These are phyloP conservation scores for Mycena alexandri DNA, from an alignment of 768 basidiomycete genomes.

Conservation along the genomic window DNA sequence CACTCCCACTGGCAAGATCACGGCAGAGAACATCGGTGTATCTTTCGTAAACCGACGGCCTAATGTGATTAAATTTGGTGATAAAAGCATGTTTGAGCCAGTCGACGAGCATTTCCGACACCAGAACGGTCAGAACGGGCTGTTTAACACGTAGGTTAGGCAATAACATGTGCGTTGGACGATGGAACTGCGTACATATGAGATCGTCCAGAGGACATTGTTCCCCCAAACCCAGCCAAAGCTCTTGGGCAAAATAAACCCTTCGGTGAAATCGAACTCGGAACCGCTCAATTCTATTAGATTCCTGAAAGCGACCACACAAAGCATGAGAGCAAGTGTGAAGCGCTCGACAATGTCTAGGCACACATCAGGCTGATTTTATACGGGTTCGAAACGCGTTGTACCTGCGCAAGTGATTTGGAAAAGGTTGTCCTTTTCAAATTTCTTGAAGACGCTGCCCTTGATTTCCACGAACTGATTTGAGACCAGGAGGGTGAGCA, in stretches of 20 bases:
- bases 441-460: conserved; percentile 99
- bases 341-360: conserved; percentile 98
- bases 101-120: conserved; percentile 95
- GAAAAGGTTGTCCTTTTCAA: conserved; percentile 98
- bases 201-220: conserved; percentile 87
- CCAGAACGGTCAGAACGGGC: conserved; percentile 93
- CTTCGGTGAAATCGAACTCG: conserved; percentile 83
- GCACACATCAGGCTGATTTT: not conserved
- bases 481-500: conserved; percentile 93
- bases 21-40: conserved; percentile 96
- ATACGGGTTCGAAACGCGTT: conserved; percentile 32
- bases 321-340: conserved; percentile 90
- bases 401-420: conserved; percentile 97
- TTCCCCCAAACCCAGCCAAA: conserved; percentile 89
- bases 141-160: conserved; percentile 46
- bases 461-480: conserved; percentile 99
- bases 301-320: conserved; percentile 92
- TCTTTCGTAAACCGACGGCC: conserved; percentile 93
- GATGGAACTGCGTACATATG: conserved; percentile 72
- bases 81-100: conserved; percentile 99
- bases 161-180: not conserved
- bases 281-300: conserved; percentile 94
- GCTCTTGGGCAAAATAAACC: conserved; percentile 82
- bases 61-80: conserved; percentile 98
- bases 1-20: conserved; percentile 87